phyloP scores from a whole-genome alignment of 2,329 filamentous ascomycete species.

The Colletotrichum orbiculare region DNA sequence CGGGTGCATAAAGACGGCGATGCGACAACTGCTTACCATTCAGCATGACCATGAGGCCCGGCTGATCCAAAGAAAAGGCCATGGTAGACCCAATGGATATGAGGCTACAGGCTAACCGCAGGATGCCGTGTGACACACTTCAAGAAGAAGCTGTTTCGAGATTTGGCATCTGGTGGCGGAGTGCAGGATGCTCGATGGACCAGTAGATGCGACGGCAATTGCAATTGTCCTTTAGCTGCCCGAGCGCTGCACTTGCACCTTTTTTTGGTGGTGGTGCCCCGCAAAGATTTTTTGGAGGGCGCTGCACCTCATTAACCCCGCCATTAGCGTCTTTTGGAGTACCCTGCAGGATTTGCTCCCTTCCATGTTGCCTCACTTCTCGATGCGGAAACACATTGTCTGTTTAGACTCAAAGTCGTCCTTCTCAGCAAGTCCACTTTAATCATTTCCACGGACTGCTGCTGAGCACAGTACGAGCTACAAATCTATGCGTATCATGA shows the following conservation, averaged over 20 bases:
- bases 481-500: too few species aligned
- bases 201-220: conserved; percentile 31
- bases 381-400: too few species aligned
- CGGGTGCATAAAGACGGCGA: background rate
- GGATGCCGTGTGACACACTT: conserved; percentile 23
- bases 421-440: too few species aligned
- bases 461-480: too few species aligned
- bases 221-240: conserved; percentile 31
- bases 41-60: conserved; percentile 21
- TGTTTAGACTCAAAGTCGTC: too few species aligned
- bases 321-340: conserved; percentile 30
- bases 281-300: conserved; percentile 31
- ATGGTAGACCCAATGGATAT: conserved; percentile 9
- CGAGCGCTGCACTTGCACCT: conserved; percentile 13
- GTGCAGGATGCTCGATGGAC: conserved; percentile 18
- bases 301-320: conserved; percentile 33
- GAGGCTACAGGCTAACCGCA: conserved; percentile 11
- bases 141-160: conserved; percentile 1
- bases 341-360: background rate
- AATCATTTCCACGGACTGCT: too few species aligned
- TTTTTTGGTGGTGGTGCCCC: conserved; percentile 27
- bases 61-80: conserved; percentile 14
- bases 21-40: conserved; percentile 21
- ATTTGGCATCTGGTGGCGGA: conserved; percentile 21
- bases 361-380: background rate